Conservation (phyloP, 2,329 filamentous ascomycete genomes). For the Microdochium trichocladiopsis region DNA sequence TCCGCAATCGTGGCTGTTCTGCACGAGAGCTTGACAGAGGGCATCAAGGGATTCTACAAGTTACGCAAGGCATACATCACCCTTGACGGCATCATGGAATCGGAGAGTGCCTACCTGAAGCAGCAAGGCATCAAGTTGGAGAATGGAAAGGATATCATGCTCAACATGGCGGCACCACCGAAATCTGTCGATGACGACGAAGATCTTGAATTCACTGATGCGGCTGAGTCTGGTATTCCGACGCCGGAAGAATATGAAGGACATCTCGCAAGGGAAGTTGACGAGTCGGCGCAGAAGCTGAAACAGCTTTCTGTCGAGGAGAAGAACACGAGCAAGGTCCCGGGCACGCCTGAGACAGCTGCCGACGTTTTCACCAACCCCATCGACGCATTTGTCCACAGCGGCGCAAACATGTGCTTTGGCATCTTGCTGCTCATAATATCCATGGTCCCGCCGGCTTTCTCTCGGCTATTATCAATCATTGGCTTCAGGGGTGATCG, state of each 20-base stretch:
- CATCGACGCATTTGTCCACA: slow-evolving; percentile 83
- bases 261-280: slow-evolving; percentile 26
- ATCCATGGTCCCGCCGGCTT: slow-evolving; percentile 88
- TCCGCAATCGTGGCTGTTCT: slow-evolving; percentile 80
- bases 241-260: slow-evolving; percentile 40
- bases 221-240: slow-evolving; percentile 38
- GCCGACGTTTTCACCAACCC: slow-evolving; percentile 63
- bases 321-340: slow-evolving; percentile 1
- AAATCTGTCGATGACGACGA: slow-evolving; percentile 17
- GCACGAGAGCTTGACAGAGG: slow-evolving; percentile 89
- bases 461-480: slow-evolving; percentile 77
- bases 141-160: slow-evolving; percentile 18
- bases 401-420: slow-evolving; percentile 82
- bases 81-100: slow-evolving; percentile 69
- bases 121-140: slow-evolving; percentile 20
- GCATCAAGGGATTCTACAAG: slow-evolving; percentile 87
- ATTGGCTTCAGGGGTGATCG: slow-evolving; percentile 90
- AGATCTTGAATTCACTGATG: slow-evolving; percentile 49
- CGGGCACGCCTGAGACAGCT: slow-evolving; percentile 38
- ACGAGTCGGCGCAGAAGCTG: slow-evolving; percentile 15
- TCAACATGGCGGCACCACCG: slow-evolving; percentile 9
- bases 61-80: slow-evolving; percentile 81
- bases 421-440: slow-evolving; percentile 79
- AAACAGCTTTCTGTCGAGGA: slow-evolving; percentile 12
- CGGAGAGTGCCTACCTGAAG: slow-evolving; percentile 54